Conservation (phyloP, 2,329 filamentous ascomycete genomes). For the Corynespora cassiicola region DNA sequence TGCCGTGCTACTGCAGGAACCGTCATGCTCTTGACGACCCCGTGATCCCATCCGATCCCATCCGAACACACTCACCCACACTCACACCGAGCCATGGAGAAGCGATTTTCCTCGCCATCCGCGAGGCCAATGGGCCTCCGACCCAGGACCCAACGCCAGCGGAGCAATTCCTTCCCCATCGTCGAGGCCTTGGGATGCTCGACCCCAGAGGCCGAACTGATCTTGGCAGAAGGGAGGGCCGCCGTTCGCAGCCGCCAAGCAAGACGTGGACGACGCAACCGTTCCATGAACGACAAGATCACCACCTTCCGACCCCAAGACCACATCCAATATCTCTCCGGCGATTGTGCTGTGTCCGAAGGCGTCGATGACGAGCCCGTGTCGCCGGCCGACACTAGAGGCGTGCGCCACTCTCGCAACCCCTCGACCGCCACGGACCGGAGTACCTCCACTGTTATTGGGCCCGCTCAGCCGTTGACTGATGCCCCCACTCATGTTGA, state of each 20-base stretch:
- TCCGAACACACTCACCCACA: slow-evolving; percentile 17
- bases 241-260: slow-evolving; percentile 37
- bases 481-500: slow-evolving; percentile 2
- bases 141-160: slow-evolving; percentile 30
- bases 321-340: slow-evolving; percentile 37
- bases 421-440: slow-evolving; percentile 38
- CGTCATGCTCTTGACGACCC: too few relatives aligned
- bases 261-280: slow-evolving; percentile 26
- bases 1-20: too few relatives aligned
- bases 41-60: too few relatives aligned
- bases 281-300: slow-evolving; percentile 22
- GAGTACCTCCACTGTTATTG: slow-evolving; percentile 36
- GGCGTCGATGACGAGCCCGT: slow-evolving; percentile 15
- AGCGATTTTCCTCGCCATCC: slow-evolving; percentile 27
- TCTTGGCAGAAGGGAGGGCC: slow-evolving; percentile 43
- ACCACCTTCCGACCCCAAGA: slow-evolving; percentile 34
- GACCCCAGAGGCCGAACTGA: slow-evolving; percentile 41
- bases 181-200: slow-evolving; percentile 43
- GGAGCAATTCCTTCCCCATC: slow-evolving; percentile 45
- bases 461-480: slow-evolving; percentile 9
- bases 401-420: slow-evolving; percentile 27
- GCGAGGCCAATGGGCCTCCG: slow-evolving; percentile 24
- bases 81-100: too few relatives aligned
- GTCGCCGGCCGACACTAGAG: slow-evolving; percentile 12
- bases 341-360: slow-evolving; percentile 12